These are phyloP conservation scores for Pyrenula aspistea DNA, from an alignment of 495 filamentous ascomycete species.

Conservation along the genomic window DNA sequence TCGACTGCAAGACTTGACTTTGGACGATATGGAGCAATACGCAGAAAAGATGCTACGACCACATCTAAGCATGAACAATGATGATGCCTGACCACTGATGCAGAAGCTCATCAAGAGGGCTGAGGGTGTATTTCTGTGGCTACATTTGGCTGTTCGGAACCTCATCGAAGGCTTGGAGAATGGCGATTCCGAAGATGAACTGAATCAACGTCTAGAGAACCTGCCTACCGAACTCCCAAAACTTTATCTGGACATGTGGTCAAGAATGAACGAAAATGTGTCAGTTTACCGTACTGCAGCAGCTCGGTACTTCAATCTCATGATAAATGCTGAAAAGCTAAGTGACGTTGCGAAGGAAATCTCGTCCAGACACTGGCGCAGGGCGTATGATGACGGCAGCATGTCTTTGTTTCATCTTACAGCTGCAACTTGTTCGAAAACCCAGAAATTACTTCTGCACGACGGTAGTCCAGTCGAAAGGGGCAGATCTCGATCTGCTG, in stretches of 20 bases:
- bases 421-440: not conserved
- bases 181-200: conserved; percentile 10
- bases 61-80: not conserved
- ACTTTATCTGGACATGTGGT: not conserved
- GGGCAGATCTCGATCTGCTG: not conserved
- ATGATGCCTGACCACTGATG: conserved; percentile 1
- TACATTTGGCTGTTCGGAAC: conserved; percentile 16
- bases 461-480: not conserved
- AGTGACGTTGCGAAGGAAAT: no score
- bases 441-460: not conserved
- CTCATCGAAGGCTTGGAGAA: conserved; percentile 18
- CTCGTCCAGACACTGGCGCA: not conserved
- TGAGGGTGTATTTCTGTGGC: conserved; percentile 29
- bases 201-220: conserved; percentile 9
- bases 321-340: not conserved
- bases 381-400: not conserved
- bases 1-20: conserved; percentile 18
- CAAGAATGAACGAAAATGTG: not conserved
- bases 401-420: not conserved
- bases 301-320: not conserved
- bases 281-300: not conserved
- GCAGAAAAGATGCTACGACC: conserved; percentile 9
- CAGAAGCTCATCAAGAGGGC: conserved; percentile 12
- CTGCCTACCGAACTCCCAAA: conserved; percentile 13
- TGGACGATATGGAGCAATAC: conserved; percentile 16